These are phyloP conservation scores for Phytophthora europaea DNA, from an alignment of 352 stramenopile species.

Conservation along the genomic window DNA sequence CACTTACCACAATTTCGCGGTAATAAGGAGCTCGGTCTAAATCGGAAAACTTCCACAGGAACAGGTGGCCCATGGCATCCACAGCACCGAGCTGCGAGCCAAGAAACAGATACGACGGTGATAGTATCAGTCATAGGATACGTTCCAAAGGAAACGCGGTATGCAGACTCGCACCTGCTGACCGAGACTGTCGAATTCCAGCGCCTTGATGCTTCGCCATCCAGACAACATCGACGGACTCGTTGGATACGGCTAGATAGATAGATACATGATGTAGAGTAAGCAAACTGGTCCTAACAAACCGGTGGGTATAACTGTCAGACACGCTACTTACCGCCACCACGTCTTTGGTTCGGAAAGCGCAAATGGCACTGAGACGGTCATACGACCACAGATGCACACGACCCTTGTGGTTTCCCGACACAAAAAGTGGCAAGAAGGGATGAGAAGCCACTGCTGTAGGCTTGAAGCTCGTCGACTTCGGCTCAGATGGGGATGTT, in stretches of 20 bases:
- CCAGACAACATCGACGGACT: conserved; percentile 66
- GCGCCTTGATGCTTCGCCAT: conserved; percentile 74
- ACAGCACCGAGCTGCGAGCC: conserved; percentile 77
- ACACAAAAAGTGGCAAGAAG: conserved; percentile 83
- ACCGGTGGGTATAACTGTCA: neutral
- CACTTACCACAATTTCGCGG: conserved; percentile 64
- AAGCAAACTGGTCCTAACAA: neutral
- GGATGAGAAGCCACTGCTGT: conserved; percentile 80
- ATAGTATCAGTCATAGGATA: conserved; percentile 2
- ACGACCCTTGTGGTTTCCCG: conserved; percentile 82
- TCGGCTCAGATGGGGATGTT: conserved; percentile 46
- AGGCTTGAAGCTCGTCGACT: conserved; percentile 79
- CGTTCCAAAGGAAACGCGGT: neutral
- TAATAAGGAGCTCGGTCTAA: conserved; percentile 78
- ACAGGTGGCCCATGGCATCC: conserved; percentile 72
- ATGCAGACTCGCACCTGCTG: conserved; percentile 60
- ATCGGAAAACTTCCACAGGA: conserved; percentile 87
- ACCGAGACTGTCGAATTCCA: conserved; percentile 83
- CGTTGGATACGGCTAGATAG: conserved; percentile 63
- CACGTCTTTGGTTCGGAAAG: conserved; percentile 76
- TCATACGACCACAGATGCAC: conserved; percentile 90
- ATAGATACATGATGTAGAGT: neutral
- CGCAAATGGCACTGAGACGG: conserved; percentile 71
- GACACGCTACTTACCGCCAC: conserved; percentile 51
- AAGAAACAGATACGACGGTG: neutral